Conservation (phyloP, 169 alveolate species). For the Plasmodium billcollinsi region DNA sequence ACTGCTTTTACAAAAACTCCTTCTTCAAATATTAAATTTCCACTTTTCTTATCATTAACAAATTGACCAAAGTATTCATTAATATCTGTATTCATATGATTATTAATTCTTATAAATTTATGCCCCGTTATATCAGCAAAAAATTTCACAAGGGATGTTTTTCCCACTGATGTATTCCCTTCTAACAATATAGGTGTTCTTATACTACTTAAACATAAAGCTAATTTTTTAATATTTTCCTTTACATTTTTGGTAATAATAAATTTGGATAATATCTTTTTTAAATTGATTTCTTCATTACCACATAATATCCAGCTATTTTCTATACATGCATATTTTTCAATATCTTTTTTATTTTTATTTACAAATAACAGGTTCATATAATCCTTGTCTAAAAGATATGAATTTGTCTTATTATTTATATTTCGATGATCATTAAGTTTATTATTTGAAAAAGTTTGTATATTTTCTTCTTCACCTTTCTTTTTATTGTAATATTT, state of each 20-base stretch:
- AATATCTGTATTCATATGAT: slow-evolving; percentile 99
- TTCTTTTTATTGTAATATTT: slow-evolving; percentile 17
- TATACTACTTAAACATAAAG: slow-evolving; percentile 94
- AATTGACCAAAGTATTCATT: slow-evolving; percentile 99
- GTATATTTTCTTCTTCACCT: slow-evolving; percentile 15
- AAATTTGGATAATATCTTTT: slow-evolving; percentile 81
- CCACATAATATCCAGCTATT: slow-evolving; percentile 63
- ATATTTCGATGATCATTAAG: neutral
- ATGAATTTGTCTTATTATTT: neutral
- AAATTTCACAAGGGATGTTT: slow-evolving; percentile 97
- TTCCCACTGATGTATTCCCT: slow-evolving; percentile 99
- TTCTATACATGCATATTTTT: slow-evolving; percentile 74
- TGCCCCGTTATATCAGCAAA: slow-evolving; percentile 96
- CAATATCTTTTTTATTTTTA: slow-evolving; percentile 47
- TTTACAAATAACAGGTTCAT: slow-evolving; percentile 2
- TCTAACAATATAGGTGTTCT: slow-evolving; percentile 98
- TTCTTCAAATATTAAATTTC: slow-evolving; percentile 95
- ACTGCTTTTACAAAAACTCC: slow-evolving; percentile 98
- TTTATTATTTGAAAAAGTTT: neutral
- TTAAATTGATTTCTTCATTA: slow-evolving; percentile 53
- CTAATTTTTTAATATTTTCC: slow-evolving; percentile 91
- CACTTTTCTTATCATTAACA: slow-evolving; percentile 92
- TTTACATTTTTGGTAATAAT: slow-evolving; percentile 92
- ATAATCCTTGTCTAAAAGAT: slow-evolving; percentile 6
- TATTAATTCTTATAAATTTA: slow-evolving; percentile 97